Conservation (phyloP, 2,329 filamentous ascomycete species). For the Sarocladium kiliense region DNA sequence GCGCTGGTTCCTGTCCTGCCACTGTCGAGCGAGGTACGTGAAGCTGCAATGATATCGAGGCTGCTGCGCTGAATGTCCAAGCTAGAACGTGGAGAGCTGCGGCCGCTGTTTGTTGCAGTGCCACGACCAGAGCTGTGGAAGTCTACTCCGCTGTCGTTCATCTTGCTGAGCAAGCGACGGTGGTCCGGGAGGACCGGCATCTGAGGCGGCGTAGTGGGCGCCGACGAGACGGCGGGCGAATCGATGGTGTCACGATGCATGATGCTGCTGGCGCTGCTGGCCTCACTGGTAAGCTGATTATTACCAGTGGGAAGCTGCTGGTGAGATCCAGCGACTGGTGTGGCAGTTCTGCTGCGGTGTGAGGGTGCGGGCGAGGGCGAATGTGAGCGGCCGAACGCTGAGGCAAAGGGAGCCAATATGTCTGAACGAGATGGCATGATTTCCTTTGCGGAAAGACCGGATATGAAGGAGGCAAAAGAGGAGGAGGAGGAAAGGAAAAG, state of each 20-base stretch:
- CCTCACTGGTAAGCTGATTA: slow-evolving; percentile 10
- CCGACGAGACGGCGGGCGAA: slow-evolving; percentile 3
- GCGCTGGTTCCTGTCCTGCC: slow-evolving; percentile 29
- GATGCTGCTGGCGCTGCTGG: slow-evolving; percentile 9
- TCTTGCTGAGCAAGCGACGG: slow-evolving; percentile 17
- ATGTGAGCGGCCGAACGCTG: slow-evolving; percentile 24
- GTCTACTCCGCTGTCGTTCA: slow-evolving; percentile 29
- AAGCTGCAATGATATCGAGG: slow-evolving; percentile 18
- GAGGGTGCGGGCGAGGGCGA: slow-evolving; percentile 15
- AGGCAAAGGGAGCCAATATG: slow-evolving; percentile 25
- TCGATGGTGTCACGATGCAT: slow-evolving; percentile 9
- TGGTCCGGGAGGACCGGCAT: slow-evolving; percentile 9
- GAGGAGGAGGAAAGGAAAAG: neutral
- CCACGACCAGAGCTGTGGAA: slow-evolving; percentile 17
- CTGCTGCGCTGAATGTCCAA: slow-evolving; percentile 20
- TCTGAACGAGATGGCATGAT: slow-evolving; percentile 24
- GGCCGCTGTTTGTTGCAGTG: slow-evolving; percentile 3
- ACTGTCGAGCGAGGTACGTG: slow-evolving; percentile 22
- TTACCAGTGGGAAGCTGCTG: neutral
- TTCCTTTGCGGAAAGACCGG: slow-evolving; percentile 1
- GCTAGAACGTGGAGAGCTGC: slow-evolving; percentile 20
- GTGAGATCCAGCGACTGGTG: neutral
- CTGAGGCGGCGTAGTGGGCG: neutral
- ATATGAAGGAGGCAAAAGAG: neutral
- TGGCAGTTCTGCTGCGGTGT: neutral